phyloP scores from a whole-genome alignment of 2,329 filamentous ascomycete genomes.

The Aspergillus ustus region DNA sequence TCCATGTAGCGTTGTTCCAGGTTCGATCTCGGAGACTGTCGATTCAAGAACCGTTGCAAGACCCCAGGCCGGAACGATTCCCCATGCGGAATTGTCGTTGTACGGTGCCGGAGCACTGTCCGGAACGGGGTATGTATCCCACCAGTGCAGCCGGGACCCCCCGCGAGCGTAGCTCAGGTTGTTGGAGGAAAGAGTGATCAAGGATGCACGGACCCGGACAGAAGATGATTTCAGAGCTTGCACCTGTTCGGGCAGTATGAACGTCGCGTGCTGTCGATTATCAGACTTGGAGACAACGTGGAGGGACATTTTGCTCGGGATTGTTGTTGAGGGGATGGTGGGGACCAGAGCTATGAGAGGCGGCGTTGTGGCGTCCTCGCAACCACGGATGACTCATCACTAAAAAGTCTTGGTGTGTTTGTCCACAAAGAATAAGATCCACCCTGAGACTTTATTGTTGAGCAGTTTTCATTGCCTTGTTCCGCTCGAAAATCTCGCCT shows the following conservation, averaged over 20 bases:
- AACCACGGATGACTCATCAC: background rate
- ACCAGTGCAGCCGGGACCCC: slow-evolving; percentile 30
- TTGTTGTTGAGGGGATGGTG: background rate
- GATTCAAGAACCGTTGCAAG: slow-evolving; percentile 50
- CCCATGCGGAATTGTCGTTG: slow-evolving; percentile 47
- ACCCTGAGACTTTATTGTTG: background rate
- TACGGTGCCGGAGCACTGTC: slow-evolving; percentile 29
- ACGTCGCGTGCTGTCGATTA: slow-evolving; percentile 27
- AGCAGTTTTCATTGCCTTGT: too few relatives aligned
- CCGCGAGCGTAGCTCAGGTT: slow-evolving; percentile 25
- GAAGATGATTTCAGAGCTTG: slow-evolving; percentile 9
- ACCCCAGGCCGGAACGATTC: slow-evolving; percentile 56
- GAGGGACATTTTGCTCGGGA: slow-evolving; percentile 18
- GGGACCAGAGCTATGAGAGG: background rate
- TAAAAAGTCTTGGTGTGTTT: background rate
- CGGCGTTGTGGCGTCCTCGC: background rate
- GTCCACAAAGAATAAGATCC: background rate
- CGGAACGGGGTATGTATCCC: slow-evolving; percentile 53
- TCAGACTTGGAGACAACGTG: slow-evolving; percentile 37
- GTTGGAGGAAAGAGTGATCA: slow-evolving; percentile 27
- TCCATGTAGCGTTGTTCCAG: slow-evolving; percentile 47
- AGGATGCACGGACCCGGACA: slow-evolving; percentile 21
- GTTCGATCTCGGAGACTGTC: slow-evolving; percentile 38
- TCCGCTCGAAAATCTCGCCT: too few relatives aligned
- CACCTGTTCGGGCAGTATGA: slow-evolving; percentile 7